Conservation (phyloP, 2,329 filamentous ascomycete species). For the Trichothecium roseum region DNA sequence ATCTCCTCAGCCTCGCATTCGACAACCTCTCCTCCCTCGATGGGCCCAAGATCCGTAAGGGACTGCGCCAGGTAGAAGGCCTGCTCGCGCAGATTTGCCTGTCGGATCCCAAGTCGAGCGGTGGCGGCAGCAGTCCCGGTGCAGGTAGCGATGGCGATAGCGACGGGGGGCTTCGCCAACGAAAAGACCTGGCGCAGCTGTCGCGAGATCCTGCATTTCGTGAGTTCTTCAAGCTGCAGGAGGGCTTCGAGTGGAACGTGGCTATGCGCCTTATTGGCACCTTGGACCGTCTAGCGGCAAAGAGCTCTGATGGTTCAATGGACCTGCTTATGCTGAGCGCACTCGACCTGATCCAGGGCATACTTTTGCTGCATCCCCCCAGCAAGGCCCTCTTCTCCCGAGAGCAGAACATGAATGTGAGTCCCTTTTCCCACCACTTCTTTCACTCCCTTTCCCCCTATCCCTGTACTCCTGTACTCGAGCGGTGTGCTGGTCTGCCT, state of each 20-base stretch:
- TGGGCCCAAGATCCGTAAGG: slow-evolving; percentile 81
- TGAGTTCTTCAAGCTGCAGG: slow-evolving; percentile 93
- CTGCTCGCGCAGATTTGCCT: slow-evolving; percentile 92
- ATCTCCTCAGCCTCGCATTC: slow-evolving; percentile 83
- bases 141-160: slow-evolving; percentile 18
- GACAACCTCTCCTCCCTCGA: slow-evolving; percentile 94
- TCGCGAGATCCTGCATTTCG: slow-evolving; percentile 78
- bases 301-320: slow-evolving; percentile 71
- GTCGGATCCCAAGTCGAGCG: slow-evolving; percentile 28
- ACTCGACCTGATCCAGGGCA: slow-evolving; percentile 80
- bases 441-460: neutral
- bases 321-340: slow-evolving; percentile 82
- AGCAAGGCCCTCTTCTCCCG: slow-evolving; percentile 79
- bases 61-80: slow-evolving; percentile 85
- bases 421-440: slow-evolving; percentile 14
- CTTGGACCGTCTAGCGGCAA: slow-evolving; percentile 76
- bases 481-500: neutral
- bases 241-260: slow-evolving; percentile 97
- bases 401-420: slow-evolving; percentile 87
- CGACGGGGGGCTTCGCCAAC: slow-evolving; percentile 29
- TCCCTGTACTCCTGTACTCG: neutral
- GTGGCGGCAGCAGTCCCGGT: slow-evolving; percentile 9
- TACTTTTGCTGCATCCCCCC: slow-evolving; percentile 79
- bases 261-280: slow-evolving; percentile 76
- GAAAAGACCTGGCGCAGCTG: slow-evolving; percentile 59